These are phyloP conservation scores for Saccharomyces hybrid DNA, from an alignment of 1,139 yeast genomes.

Conservation along the genomic window DNA sequence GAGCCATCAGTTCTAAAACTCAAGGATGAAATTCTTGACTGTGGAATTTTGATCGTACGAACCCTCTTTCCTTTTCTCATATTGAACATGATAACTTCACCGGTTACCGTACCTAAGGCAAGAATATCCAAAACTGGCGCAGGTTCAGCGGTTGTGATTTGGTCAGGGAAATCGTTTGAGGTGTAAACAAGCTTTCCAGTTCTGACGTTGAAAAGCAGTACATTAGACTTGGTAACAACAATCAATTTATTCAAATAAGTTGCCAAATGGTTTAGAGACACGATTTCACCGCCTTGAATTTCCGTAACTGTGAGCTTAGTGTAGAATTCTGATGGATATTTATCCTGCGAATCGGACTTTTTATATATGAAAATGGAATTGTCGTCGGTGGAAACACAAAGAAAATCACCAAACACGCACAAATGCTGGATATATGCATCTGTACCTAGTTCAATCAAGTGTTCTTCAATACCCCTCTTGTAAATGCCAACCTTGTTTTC, in stretches of 20 bases:
- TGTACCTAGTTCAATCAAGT: conserved; percentile 37
- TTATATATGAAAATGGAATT: conserved; percentile 57
- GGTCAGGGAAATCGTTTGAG: conserved; percentile 45
- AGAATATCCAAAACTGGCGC: conserved; percentile 85
- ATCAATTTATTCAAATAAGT: conserved; percentile 87
- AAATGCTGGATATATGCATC: conserved; percentile 41
- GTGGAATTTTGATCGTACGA: conserved; percentile 53
- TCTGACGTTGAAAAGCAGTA: conserved; percentile 61
- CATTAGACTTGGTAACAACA: conserved; percentile 58
- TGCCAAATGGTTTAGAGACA: conserved; percentile 73
- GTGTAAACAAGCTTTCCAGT: conserved; percentile 68
- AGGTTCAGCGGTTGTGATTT: conserved; percentile 55
- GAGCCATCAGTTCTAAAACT: conserved; percentile 92
- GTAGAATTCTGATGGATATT: conserved; percentile 57
- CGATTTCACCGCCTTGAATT: conserved; percentile 57
- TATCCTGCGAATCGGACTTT: conserved; percentile 37
- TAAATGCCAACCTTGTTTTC: conserved; percentile 67
- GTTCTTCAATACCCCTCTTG: conserved; percentile 73
- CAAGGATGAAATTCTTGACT: conserved; percentile 53
- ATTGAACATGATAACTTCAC: conserved; percentile 60
- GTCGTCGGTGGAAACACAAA: conserved; percentile 50
- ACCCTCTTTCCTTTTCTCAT: conserved; percentile 56
- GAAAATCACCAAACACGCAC: conserved; percentile 72
- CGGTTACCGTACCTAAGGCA: conserved; percentile 69
- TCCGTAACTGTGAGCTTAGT: conserved; percentile 52